Base-by-base conservation (phyloP, 305 asterid species). In the Solanum hybrid region DNA sequence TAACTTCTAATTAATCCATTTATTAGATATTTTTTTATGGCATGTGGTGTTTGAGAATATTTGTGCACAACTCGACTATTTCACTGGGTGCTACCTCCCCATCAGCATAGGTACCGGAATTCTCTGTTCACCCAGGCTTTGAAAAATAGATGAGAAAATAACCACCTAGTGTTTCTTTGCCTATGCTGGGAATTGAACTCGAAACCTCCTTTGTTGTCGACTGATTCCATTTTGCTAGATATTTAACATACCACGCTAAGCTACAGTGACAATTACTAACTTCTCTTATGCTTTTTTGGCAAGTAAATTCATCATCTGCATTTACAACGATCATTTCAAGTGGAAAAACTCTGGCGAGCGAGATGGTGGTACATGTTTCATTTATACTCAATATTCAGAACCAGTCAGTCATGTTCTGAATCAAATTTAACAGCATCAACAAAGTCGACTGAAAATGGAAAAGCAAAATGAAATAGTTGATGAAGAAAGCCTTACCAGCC, bases 401-500 rank as follows among this genome's bases (percentile, higher is more conserved):
- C 38, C 38, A 16, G 71, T 82, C 38, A 16, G 26, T 42, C 29
- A 1, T 51, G 72, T 26, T 87, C 29, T 82, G 72, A 72, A 38
- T 76, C 42, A 37, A 75, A 86, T 78, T 29, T 60, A 22, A 79
- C 3, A 90, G 91, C 79, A 86, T 10, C 10, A 4, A 42, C 22
- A 90, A 87, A 56, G 16, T 72, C 56, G 72, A 72, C 66, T 0
- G 42, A 2, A 51, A 27, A 73, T 32, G 20, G 20, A 46, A 26
- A 77, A 31, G 56, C 29, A 26, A 82, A 79, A 37, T 26, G 27
- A 16, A 88, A 40, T 84, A 84, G 87, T 84, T 29, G 87, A 20
- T 20, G 16, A 29, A 85, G 17, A 77, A 80, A 89, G 26, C 27
- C 91, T 20, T 95, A 97, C 99, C 99, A 60, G 96, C 96, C 16